Base-by-base conservation (phyloP, 2,329 filamentous ascomycete genomes). In the Zasmidium cellare region DNA sequence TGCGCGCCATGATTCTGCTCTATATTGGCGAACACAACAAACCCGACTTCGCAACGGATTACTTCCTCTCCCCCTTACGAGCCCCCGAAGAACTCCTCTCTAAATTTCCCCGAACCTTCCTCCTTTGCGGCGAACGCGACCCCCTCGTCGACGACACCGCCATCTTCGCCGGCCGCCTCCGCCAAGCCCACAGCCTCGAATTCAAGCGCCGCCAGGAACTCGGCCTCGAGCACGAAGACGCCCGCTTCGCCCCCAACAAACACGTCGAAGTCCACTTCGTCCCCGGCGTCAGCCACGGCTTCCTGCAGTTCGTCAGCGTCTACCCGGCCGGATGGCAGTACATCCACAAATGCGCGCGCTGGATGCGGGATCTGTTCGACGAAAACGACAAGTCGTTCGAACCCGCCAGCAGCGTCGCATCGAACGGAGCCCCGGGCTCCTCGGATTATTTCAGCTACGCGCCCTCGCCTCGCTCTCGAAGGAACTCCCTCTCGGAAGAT, bases 1-100 rank as follows among this genome's bases (percentile, higher is more conserved):
- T 97, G 89, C 89, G 94, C 28, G 91, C 92, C 62, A 97, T 99
- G 92, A 96, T 99, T 64, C 96, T 99, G 64, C 81, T 99, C 3
- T 99, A 99, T 73, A 90, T 99, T 55, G 94, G 94, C 0, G 92
- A 92, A 0, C 90, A 97, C 71, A 91, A 94, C 73, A 88, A 92
- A 0, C 94, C 94, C 0, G 92, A 97, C 71, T 97, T 99, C 73
- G 86, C 86, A 24, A 91, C 90, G 6, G 93, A 99, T 74, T 97
- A 92, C 72, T 83, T 96, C 0, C 84, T 99, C 2, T 96, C 90
- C 0, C 94, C 94, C 0, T 87, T 97, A 1, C 83, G 97, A 0
- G 92, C 94, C 0, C 94, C 94, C 0, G 93, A 97, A 65, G 80
- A 84, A 0, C 80, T 97, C 0, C 83, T 99, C 0, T 85, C 88